Percentiles rank a stretch among this genome's conserved stretches.
Conservation (phyloP, 2,329 filamentous ascomycete genomes). For the Lachnellula occidentalis region DNA sequence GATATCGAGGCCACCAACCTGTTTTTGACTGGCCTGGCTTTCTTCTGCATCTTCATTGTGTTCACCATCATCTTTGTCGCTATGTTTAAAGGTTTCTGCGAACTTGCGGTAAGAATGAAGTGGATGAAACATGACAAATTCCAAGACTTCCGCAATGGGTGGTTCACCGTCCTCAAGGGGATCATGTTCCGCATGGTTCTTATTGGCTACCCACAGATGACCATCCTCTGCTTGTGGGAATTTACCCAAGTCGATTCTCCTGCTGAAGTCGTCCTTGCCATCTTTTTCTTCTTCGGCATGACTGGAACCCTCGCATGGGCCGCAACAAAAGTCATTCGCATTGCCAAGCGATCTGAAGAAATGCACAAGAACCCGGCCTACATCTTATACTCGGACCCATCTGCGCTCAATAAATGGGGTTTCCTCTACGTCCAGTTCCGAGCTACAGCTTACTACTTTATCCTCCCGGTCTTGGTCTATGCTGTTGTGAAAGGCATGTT, state of each 20-base stretch:
- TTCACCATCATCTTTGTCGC: conserved; percentile 67
- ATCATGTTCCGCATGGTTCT: conserved; percentile 87
- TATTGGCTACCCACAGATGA: conserved; percentile 88
- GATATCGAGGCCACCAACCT: conserved; percentile 86
- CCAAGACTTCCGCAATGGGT: conserved; percentile 88
- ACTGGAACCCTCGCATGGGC: conserved; percentile 76
- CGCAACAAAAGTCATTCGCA: conserved; percentile 79
- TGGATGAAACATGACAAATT: conserved; percentile 84
- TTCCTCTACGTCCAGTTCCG: conserved; percentile 97
- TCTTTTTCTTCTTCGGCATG: conserved; percentile 85
- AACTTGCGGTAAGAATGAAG: conserved; percentile 66
- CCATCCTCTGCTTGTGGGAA: conserved; percentile 88
- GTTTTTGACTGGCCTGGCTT: conserved; percentile 84
- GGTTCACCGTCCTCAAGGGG: conserved; percentile 87
- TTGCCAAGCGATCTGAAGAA: conserved; percentile 79
- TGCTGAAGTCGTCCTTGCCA: conserved; percentile 78
- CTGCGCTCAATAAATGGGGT: conserved; percentile 93
- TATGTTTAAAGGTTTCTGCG: conserved; percentile 75
- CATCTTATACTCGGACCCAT: conserved; percentile 93
- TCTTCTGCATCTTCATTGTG: conserved; percentile 80
- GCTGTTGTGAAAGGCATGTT: conserved; percentile 85
- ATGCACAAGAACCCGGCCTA: conserved; percentile 97
- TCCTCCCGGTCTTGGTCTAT: conserved; percentile 73
- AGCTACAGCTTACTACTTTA: conserved; percentile 92
- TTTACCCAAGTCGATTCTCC: conserved; percentile 80